Evolutionary conservation across 768 basidiomycete genomes (phyloP), one percentile per base, ranked within the genome.

Genomic region (Phylloporus arenicola): DNA sequence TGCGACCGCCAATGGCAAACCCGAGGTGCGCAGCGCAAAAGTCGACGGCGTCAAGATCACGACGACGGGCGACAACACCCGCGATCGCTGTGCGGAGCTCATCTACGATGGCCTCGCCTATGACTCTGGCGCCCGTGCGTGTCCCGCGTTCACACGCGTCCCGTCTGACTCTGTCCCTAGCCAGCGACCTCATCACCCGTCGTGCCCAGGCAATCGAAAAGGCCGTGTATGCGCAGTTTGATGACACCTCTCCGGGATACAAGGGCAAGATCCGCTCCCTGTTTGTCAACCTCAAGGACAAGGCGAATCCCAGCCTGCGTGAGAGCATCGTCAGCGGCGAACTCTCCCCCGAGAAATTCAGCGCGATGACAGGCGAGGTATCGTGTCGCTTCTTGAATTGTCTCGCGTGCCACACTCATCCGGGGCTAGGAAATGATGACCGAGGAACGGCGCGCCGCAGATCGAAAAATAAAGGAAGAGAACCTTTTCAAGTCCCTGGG

Each of bases 251-350:
- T 0, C 63, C 72, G 12, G 65, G 60, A 3, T 92, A 92, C 68
- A 84, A 83, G 57, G 68, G 72, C 58, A 96, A 90, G 67, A 88
- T 98, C 54, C 84, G 96, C 25, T 84, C 85, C 24, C 68, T 97
- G 40, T 94, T 81, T 64, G 85, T 95, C 58, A 98, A 98, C 68
- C 76, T 99, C 59, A 97, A 96, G 68, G 94, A 95, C 69, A 93
- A 92, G 71, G 82, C 84, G 58, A 99, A 99, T 68, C 92, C 93
- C 14, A 77, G 78, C 25, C 66, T 99, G 48, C 77, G 94, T 39
- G 88, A 88, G 63, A 85, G 81, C 57, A 81, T 99, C 53, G 87
- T 95, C 30, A 80, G 84, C 35, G 95, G 95, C 1, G 84, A 88
- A 17, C 69, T 96, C 2, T 59, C 80, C 0, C 78, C 84, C 0